Conservation (phyloP, 345 rosid genomes). For the Populus pruinosa region DNA sequence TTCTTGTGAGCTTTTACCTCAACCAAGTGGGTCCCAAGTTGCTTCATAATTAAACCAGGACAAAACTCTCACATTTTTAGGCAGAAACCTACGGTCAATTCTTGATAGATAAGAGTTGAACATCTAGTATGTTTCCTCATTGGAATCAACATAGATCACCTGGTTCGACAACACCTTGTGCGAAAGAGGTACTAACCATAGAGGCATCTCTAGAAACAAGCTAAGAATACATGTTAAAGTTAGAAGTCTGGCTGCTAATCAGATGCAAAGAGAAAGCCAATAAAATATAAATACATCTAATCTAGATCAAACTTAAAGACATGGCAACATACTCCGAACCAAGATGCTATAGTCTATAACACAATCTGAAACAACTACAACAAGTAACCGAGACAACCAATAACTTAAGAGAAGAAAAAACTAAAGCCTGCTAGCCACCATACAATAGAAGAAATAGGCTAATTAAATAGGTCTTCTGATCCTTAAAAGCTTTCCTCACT, state of each 20-base stretch:
- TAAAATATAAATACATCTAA: constrained; percentile 15
- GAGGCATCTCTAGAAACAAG: neutral
- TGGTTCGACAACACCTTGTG: no score
- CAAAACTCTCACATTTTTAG: no score
- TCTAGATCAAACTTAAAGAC: constrained; percentile 35
- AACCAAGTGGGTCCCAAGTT: no score
- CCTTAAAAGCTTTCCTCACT: constrained; percentile 37
- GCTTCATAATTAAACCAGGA: no score
- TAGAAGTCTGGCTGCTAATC: constrained; percentile 2
- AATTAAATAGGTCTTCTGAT: constrained; percentile 24
- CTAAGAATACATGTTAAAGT: constrained; percentile 14
- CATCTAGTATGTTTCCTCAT: no score
- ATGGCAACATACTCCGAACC: constrained; percentile 22
- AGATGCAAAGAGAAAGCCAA: neutral
- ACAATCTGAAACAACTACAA: constrained; percentile 32
- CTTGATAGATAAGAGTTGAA: no score
- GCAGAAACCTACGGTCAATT: no score
- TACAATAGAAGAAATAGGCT: constrained; percentile 26
- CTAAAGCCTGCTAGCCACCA: constrained; percentile 32
- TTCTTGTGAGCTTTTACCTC: no score
- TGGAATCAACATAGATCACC: no score
- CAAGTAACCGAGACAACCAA: constrained; percentile 19
- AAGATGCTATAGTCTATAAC: constrained; percentile 38
- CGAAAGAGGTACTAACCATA: no score
- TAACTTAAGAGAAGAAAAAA: constrained; percentile 21